A percentile compares a stretch with the other conserved stretches of the same genome.
These are phyloP conservation scores for Penium margaritaceum DNA, from an alignment of 139 green algal species.

Conservation along the genomic window DNA sequence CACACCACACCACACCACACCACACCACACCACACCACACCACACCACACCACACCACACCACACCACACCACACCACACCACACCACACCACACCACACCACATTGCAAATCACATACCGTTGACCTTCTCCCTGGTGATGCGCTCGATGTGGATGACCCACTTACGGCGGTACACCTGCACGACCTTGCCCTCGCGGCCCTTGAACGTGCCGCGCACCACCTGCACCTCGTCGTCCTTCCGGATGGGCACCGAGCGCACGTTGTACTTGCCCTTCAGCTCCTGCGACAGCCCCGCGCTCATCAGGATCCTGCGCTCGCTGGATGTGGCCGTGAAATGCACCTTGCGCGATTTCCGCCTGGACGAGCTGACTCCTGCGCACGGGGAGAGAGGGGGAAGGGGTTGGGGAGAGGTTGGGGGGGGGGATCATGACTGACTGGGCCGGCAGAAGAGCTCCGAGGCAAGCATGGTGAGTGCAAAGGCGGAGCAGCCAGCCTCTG, in stretches of 20 bases:
- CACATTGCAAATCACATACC: slow-evolving; percentile 57
- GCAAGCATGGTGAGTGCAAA: too few relatives aligned
- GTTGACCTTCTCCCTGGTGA: slow-evolving; percentile 97
- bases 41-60: not conserved
- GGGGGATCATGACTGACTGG: too few relatives aligned
- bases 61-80: not conserved
- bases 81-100: not conserved
- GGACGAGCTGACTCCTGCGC: slow-evolving; percentile 63
- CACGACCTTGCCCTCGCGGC: slow-evolving; percentile 90
- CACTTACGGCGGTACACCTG: slow-evolving; percentile 97
- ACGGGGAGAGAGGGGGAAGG: too few relatives aligned
- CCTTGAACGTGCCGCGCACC: slow-evolving; percentile 91
- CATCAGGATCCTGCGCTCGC: slow-evolving; percentile 86
- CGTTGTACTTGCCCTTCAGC: slow-evolving; percentile 88
- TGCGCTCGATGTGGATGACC: slow-evolving; percentile 98
- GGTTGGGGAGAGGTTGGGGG: too few relatives aligned
- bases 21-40: not conserved
- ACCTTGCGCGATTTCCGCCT: slow-evolving; percentile 93
- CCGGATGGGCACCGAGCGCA: slow-evolving; percentile 82
- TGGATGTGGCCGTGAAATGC: slow-evolving; percentile 92
- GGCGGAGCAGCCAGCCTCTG: too few relatives aligned
- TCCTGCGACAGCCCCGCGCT: slow-evolving; percentile 81
- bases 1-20: not conserved
- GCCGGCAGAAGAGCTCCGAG: too few relatives aligned
- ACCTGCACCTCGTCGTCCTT: slow-evolving; percentile 98